phyloP scores from a whole-genome alignment of 441 rosid genomes.

The Aleurites moluccanus region DNA sequence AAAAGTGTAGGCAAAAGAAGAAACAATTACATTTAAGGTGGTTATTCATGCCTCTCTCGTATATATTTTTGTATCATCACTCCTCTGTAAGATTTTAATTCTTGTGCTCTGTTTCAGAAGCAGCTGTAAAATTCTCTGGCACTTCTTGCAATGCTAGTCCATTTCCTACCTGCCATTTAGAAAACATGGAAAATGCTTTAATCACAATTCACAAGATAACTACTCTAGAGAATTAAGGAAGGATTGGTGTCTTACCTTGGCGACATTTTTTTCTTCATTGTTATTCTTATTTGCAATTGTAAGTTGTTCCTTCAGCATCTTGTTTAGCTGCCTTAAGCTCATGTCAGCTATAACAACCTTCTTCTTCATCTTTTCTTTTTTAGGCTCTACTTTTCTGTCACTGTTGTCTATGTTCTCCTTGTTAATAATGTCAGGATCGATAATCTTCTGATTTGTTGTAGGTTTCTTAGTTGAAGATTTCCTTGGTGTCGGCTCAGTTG shows the following conservation, averaged over 20 bases:
- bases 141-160: slow-evolving; percentile 41
- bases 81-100: slow-evolving; percentile 14
- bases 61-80: neutral
- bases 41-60: neutral
- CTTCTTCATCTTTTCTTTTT: slow-evolving; percentile 22
- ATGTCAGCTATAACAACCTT: slow-evolving; percentile 16
- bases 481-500: slow-evolving; percentile 27
- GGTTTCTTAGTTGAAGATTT: slow-evolving; percentile 32
- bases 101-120: slow-evolving; percentile 20
- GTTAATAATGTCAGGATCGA: slow-evolving; percentile 18
- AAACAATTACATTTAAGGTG: neutral
- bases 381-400: slow-evolving; percentile 24
- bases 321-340: slow-evolving; percentile 48
- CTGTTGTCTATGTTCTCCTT: slow-evolving; percentile 39
- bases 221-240: neutral
- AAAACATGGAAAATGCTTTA: neutral
- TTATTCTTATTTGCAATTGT: slow-evolving; percentile 15
- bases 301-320: slow-evolving; percentile 39
- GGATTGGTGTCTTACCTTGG: slow-evolving; percentile 4
- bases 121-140: slow-evolving; percentile 32
- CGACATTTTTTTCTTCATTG: neutral
- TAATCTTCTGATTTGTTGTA: slow-evolving; percentile 21
- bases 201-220: neutral
- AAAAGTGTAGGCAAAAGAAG: neutral
- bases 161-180: slow-evolving; percentile 18